Conservation (phyloP, 208 protist genomes). For the Wallacemonas sp. region DNA sequence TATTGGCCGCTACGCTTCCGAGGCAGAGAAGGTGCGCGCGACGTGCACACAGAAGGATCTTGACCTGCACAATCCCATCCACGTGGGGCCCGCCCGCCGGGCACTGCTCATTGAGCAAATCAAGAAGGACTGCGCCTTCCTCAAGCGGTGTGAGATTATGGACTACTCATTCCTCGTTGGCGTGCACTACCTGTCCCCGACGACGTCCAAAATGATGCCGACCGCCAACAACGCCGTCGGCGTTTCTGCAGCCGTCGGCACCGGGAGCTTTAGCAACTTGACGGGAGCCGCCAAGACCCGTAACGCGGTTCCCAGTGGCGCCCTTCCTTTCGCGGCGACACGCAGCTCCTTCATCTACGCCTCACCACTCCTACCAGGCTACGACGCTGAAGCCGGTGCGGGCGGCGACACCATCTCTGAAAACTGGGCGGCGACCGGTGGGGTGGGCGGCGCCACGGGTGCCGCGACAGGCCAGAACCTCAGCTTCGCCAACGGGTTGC, state of each 20-base stretch:
- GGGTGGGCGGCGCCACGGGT: background rate
- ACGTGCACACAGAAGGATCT: constrained; percentile 93
- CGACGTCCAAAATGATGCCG: background rate
- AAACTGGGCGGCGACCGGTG: constrained; percentile 2
- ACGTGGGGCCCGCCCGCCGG: constrained; percentile 65
- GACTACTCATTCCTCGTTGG: constrained; percentile 95
- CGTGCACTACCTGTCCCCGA: constrained; percentile 50
- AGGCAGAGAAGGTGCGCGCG: constrained; percentile 73
- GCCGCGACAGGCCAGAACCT: background rate
- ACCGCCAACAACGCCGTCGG: background rate
- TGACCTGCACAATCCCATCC: constrained; percentile 83
- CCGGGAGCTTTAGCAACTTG: constrained; percentile 9
- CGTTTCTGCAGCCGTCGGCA: background rate
- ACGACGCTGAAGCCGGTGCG: background rate
- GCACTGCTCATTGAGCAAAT: constrained; percentile 85
- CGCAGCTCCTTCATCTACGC: constrained; percentile 5
- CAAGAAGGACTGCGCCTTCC: constrained; percentile 85
- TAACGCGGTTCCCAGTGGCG: background rate
- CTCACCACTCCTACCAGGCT: background rate
- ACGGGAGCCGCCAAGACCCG: background rate
- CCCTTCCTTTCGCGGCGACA: background rate
- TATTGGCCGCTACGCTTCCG: constrained; percentile 84
- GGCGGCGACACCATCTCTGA: background rate
- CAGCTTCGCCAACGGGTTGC: background rate
- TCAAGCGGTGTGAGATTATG: constrained; percentile 88